Evolutionary conservation across 1,284 basidiomycete species (phyloP).

Genomic region (Agroathelia rolfsii): DNA sequence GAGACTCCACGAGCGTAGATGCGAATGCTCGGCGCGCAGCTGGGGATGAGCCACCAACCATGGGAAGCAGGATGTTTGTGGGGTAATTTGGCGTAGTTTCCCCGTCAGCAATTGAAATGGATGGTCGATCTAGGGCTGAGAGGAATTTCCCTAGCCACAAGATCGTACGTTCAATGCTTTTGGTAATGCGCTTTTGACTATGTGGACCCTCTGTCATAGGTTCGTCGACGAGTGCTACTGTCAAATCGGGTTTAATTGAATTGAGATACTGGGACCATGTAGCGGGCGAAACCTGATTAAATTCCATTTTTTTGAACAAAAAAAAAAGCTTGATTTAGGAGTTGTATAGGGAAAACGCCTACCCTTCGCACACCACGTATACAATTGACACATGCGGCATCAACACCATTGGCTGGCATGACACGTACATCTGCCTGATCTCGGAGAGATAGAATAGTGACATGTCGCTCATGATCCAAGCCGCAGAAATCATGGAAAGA

Average conservation of each 20-base stretch:
- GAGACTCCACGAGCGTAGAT: conserved; percentile 41
- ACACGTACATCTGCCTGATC: conserved; percentile 54
- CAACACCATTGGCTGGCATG: conserved; percentile 61
- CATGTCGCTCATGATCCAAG: conserved; percentile 35
- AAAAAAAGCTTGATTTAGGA: conserved; percentile 2
- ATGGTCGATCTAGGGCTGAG: conserved; percentile 9
- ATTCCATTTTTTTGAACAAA: conserved; percentile 1
- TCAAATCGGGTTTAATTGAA: conserved; percentile 55
- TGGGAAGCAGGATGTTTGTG: conserved; percentile 49
- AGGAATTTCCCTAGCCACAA: conserved; percentile 54
- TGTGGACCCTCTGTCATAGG: conserved; percentile 53
- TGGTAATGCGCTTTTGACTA: conserved; percentile 65
- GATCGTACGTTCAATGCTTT: conserved; percentile 58
- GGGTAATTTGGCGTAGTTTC: conserved; percentile 14
- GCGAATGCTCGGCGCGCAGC: conserved; percentile 58
- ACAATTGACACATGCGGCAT: conserved; percentile 44
- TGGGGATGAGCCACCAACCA: conserved; percentile 48
- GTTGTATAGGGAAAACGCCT: conserved; percentile 6
- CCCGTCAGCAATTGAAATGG: conserved; percentile 1
- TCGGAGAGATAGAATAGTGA: conserved; percentile 51
- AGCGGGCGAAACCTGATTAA: conserved; percentile 39
- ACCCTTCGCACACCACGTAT: conserved; percentile 68
- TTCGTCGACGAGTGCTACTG: conserved; percentile 61
- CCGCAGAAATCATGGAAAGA: conserved; percentile 54
- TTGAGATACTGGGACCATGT: conserved; percentile 44